Evolutionary conservation across 2,329 filamentous ascomycete genomes (phyloP), one percentile per base, ranked within the genome.

Genomic region (Aspergillus cejpii): DNA sequence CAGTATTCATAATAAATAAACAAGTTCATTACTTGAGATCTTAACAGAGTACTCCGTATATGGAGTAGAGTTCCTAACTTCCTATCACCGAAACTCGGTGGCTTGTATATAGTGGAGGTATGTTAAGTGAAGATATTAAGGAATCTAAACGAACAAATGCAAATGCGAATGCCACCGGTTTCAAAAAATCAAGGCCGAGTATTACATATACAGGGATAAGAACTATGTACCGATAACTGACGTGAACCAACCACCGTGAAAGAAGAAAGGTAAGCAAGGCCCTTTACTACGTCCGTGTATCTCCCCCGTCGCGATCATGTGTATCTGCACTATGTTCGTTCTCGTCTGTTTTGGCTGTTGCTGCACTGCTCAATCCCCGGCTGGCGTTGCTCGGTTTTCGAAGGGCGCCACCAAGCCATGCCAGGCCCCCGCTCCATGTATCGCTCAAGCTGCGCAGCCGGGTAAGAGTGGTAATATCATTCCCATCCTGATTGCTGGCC

Each of bases 371-470:
- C 31, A 19, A 20, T 11, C 5, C 31, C n/a, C 21, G 14, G 14
- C 14, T 24, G 12, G 19, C 44, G 17, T 40, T 48, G 12, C 43
- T 43, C 10, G 45, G 42, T 36, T 50, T 60, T 26, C 61, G 55
- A 11, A 68, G 48, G 15, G 60, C 57, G 21, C 59, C 62, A 6
- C 63, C 63, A 7, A 68, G 49, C 65, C 65, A 67, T 7, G 63
- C 58, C 12, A 67, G 48, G 1, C 62, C 57, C 36, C 58, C 64
- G 20, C 53, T 61, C 62, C 62, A 63, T 2, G 65, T 66, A 48
- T 68, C 65, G 44, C 65, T 68, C 8, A 68, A 50, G 41, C 64
- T 67, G 44, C 65, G 62, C 5, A 66, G 49, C 12, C 63, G 60
- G 8, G 49, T 56, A 2, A 52, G 15, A 5, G 47, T 49, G 15